Evolutionary conservation across 495 filamentous ascomycete species (phyloP), one percentile per base, ranked within the genome.

Genomic region (Penicillium bialowiezense): DNA sequence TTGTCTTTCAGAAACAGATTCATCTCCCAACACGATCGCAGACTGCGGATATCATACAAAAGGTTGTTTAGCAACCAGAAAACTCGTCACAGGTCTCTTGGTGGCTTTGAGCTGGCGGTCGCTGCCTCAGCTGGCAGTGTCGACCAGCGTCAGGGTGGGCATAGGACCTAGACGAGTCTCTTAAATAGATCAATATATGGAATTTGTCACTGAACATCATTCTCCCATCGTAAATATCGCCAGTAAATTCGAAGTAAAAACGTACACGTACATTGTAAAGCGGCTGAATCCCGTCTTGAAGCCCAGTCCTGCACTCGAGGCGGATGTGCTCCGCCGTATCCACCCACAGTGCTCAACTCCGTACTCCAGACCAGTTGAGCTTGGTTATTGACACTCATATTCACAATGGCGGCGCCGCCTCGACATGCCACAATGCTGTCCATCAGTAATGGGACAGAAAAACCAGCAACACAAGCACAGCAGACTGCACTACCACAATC

Each of bases 401-500:
- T 26, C 19, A 12, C 19, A 29, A 74, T 74, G 70, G 55, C 70
- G 23, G 64, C 66, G 28, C 64, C 62, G 44, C 46, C 64, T 28
- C 60, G 67, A 44, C 70, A 68, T 42, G 61, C 64, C 36, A 50
- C 67, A 8, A 69, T 74, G 64, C 62, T 71, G 17, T 71, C 71
- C 14, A 52, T 69, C 44, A 71, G 58, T 63, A 69, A 64, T 50
- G 55, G 36, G 48, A 52, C 62, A 29, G 69, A 72, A 13, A 68
- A 19, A 45, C 32, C 32, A 19, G 21, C 31, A 35, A 18, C 65
- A 26, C 61, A 62, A 40, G 18, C 46, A 35, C 44, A 67, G 18
- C 62, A 64, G 32, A 39, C 56, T 31, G 64, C 60, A 46, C 44
- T 65, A 54, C 64, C 71, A 51, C 55, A 65, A 19, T 65, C 74